Evolutionary conservation across 140 eudicot species (phyloP), one percentile per base, ranked within the genome.

Genomic region (Oenanthe javanica): DNA sequence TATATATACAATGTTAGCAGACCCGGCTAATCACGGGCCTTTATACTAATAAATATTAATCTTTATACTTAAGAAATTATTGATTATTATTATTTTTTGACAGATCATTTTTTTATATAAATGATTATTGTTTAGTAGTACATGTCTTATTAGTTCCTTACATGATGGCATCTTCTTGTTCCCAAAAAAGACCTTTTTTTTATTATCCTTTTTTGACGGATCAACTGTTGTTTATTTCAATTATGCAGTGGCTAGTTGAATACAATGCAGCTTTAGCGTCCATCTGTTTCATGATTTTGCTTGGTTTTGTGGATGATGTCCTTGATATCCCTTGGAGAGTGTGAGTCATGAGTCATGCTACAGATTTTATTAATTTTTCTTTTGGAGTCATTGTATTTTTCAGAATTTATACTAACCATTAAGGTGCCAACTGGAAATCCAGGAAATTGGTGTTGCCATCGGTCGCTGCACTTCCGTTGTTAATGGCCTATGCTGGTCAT

Each of bases 401-500:
- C 40, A 43, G 52, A 67, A 75, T 72, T 82, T 16, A 36, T 85
- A 43, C 74, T 51, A 54, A 18, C 38, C 72, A 45, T 50, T 14
- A 46, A 46, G 81, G 31, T 79, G 4, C 63, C 71, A 40, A 76
- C 55, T 81, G 89, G 82, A 86, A 85, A 84, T 81, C 79, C 97
- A 95, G 99, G 87, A 95, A 95, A 87, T 75, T 95, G 76, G 78
- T 91, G 42, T 77, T 95, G 88, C 97, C 99, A 42, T 89, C 99
- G 77, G 82, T 92, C 78, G 98, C 97, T 71, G 98, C 99, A 79
- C 99, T 95, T 80, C 99, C 99, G 16, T 85, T 95, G 82, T 86
- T 95, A 89, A 93, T 95, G 98, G 99, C 99, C 11, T 95, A 95
- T 87, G 97, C 99, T 51, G 99, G 99, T n/a, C 99, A 95, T 85